phyloP scores from a whole-genome alignment of 176 grass and related monocot genomes.

The Carex scoparia region DNA sequence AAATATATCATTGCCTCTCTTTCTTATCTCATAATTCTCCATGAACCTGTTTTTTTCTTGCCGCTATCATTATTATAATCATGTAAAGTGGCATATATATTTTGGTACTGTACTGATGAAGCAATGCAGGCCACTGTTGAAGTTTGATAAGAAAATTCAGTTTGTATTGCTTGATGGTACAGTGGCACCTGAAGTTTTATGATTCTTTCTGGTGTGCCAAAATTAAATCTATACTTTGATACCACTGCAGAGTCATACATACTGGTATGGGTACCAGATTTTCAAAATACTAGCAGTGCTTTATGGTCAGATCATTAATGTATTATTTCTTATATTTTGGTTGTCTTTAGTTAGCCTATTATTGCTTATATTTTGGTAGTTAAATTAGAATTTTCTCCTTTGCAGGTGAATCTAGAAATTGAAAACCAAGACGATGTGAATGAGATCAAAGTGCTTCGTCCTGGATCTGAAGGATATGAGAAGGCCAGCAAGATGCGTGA shows the following conservation, averaged over 20 bases:
- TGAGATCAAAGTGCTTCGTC: conserved; percentile 10
- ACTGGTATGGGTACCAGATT: neutral
- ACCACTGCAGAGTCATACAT: neutral
- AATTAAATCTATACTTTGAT: neutral
- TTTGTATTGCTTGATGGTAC: neutral
- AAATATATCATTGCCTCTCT: neutral
- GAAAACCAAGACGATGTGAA: neutral
- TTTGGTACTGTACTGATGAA: neutral
- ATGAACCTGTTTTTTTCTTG: neutral
- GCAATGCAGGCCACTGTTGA: neutral
- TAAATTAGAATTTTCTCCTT: neutral
- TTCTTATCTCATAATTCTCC: neutral
- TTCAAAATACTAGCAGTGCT: neutral
- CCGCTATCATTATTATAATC: neutral
- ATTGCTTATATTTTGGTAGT: neutral
- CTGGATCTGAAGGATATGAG: conserved; percentile 16
- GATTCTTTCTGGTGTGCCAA: neutral
- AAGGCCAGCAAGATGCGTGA: neutral
- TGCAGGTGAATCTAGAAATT: neutral
- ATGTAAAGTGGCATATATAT: neutral
- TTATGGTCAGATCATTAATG: neutral
- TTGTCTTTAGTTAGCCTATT: neutral
- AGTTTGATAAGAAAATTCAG: too few relatives aligned
- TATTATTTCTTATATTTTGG: neutral
- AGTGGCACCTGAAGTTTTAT: neutral